These are phyloP conservation scores for Fusarium transvaalense DNA, from an alignment of 2,329 filamentous ascomycete species.

Conservation along the genomic window DNA sequence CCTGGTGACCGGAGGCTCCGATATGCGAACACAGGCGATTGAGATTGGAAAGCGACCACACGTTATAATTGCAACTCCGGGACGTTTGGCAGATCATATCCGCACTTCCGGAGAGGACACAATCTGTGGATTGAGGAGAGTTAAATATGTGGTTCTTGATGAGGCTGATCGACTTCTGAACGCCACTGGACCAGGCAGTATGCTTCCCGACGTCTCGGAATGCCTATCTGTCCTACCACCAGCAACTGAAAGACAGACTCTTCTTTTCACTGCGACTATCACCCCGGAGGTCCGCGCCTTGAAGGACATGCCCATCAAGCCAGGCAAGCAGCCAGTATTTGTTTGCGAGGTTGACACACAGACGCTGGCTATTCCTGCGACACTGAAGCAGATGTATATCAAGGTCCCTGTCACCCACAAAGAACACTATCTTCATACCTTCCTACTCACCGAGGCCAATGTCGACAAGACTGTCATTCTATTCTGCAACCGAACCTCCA, in stretches of 20 bases:
- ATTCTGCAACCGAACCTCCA: conserved; percentile 92
- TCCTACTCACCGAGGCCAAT: conserved; percentile 84
- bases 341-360: conserved; percentile 88
- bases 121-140: conserved; percentile 80
- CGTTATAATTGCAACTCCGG: conserved; percentile 93
- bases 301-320: conserved; percentile 78
- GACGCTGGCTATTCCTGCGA: conserved; percentile 81
- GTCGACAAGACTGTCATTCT: conserved; percentile 83
- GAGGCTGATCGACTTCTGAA: conserved; percentile 92
- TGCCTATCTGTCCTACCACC: conserved; percentile 86
- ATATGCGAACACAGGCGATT: conserved; percentile 92
- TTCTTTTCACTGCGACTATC: conserved; percentile 95
- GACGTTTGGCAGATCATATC: conserved; percentile 93
- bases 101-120: conserved; percentile 92
- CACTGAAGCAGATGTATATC: conserved; percentile 85
- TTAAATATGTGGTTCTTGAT: conserved; percentile 90
- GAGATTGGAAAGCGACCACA: conserved; percentile 86
- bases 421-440: conserved; percentile 92
- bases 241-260: conserved; percentile 84
- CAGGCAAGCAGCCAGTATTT: conserved; percentile 81
- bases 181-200: conserved; percentile 79
- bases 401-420: conserved; percentile 92
- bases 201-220: conserved; percentile 94
- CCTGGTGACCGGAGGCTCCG: conserved; percentile 90
- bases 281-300: conserved; percentile 91